phyloP scores from a whole-genome alignment of 306 rosid genomes.

The Sindora glabra region DNA sequence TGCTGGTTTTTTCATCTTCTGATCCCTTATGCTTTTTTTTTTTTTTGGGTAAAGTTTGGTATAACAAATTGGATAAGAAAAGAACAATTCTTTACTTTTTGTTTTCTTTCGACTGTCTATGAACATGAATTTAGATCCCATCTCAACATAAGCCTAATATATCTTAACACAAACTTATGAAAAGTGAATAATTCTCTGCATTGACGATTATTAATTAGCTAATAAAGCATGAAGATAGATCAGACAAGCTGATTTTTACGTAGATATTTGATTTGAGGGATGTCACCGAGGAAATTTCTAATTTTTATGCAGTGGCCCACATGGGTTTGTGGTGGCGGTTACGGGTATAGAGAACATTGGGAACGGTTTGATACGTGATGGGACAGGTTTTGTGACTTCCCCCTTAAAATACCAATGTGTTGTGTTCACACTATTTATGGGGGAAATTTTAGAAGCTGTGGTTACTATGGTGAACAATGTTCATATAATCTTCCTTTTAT shows the following conservation, averaged over 20 bases:
- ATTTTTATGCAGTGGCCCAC: conserved; percentile 63
- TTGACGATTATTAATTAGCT: not conserved
- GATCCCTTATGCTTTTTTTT: not conserved
- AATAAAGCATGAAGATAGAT: not conserved
- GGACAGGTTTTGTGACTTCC: conserved; percentile 90
- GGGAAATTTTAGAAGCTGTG: conserved; percentile 94
- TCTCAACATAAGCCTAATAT: no score
- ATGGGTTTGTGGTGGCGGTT: conserved; percentile 94
- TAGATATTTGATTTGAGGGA: not conserved
- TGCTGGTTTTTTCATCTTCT: conserved; percentile 51
- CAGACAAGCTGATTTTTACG: not conserved
- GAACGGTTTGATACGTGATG: conserved; percentile 84
- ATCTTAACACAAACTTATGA: no score
- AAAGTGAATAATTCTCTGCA: not conserved
- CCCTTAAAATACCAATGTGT: conserved; percentile 97
- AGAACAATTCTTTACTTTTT: not conserved
- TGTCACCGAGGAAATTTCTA: conserved; percentile 1
- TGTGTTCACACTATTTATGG: conserved; percentile 89
- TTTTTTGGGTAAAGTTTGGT: not conserved
- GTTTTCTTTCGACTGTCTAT: no score
- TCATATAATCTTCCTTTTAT: not conserved
- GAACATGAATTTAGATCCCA: no score
- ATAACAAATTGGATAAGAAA: not conserved
- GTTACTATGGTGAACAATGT: conserved; percentile 98
- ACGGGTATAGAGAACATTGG: conserved; percentile 88